Evolutionary conservation across 2,329 filamentous ascomycete genomes (phyloP), one percentile per base, ranked within the genome.

Genomic region (Talaromyces sp.): DNA sequence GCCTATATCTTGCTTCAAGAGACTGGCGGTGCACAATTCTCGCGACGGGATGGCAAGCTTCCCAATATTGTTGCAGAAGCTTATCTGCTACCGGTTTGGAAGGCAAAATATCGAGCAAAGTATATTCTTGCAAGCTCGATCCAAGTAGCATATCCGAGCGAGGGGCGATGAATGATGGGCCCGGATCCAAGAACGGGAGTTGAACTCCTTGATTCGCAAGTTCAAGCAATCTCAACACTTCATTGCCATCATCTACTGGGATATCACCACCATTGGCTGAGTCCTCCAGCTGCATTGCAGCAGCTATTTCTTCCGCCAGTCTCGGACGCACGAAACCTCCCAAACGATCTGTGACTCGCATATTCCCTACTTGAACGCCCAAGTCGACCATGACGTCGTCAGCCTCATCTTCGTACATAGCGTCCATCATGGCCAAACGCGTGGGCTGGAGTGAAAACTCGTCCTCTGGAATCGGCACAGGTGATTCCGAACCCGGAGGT

Each of bases 271-370:
- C 13, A 19, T 29, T 59, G 11, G 47, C 25, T 7, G 29, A 15
- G 31, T 54, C 27, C 31, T 60, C 36, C 25, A 11, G 19, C 38
- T 63, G 58, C 3, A 67, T 31, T 29, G 49, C 22, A 72, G 80
- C 68, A 49, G 58, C 38, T 79, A 91, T 86, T 81, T 92, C 90
- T 75, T 92, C 88, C 3, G 86, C 84, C 65, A 93, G 83, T 70
- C 88, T 87, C 2, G 90, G 90, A 54, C 90, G 82, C 51, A 90
- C 88, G 69, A 91, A 85, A 0, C 90, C 90, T 17, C 91, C 91
- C 68, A 93, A 86, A 43, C 90, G 83, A 72, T 93, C 90, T 2
- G 89, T 91, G 67, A 93, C 87, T 66, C 86, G 85, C 83, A 92
- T 85, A 74, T 86, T 89, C 1, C 90, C 90, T 67, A 93, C 82